phyloP scores from a whole-genome alignment of 352 stramenopile genomes.

The Pythium insidiosum region DNA sequence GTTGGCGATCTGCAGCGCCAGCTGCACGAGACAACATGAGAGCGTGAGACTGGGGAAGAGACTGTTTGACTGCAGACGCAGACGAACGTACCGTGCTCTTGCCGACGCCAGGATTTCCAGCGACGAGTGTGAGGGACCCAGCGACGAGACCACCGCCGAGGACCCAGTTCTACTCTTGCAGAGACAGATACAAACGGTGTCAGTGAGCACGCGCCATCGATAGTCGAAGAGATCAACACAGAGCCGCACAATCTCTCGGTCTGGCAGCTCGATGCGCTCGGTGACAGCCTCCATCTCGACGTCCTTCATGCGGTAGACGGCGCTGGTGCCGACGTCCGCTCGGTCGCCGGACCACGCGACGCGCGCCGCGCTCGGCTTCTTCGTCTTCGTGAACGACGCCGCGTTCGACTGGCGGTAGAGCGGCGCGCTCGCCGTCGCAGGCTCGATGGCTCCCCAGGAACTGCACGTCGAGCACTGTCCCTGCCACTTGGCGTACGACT shows the following conservation, averaged over 20 bases:
- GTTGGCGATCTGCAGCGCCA: slow-evolving; percentile 92
- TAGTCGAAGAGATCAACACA: slow-evolving; percentile 1
- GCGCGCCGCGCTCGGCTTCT: slow-evolving; percentile 18
- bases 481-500: slow-evolving; percentile 76
- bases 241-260: slow-evolving; percentile 49
- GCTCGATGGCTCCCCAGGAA: slow-evolving; percentile 86
- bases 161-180: slow-evolving; percentile 82
- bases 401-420: slow-evolving; percentile 59
- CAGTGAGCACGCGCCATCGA: too few species aligned
- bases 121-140: slow-evolving; percentile 92
- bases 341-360: slow-evolving; percentile 12
- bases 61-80: background rate
- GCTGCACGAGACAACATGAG: slow-evolving; percentile 20
- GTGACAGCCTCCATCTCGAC: slow-evolving; percentile 43
- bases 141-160: slow-evolving; percentile 94
- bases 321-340: slow-evolving; percentile 5
- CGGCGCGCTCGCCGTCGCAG: slow-evolving; percentile 26
- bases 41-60: too few species aligned
- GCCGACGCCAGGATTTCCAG: slow-evolving; percentile 92
- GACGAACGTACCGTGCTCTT: slow-evolving; percentile 72
- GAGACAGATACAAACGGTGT: too few species aligned
- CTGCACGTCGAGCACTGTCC: slow-evolving; percentile 82
- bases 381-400: slow-evolving; percentile 22
- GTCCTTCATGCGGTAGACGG: slow-evolving; percentile 62
- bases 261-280: slow-evolving; percentile 55